phyloP scores from a whole-genome alignment of 2,329 filamentous ascomycete genomes.

The Calonectria henricotiae region DNA sequence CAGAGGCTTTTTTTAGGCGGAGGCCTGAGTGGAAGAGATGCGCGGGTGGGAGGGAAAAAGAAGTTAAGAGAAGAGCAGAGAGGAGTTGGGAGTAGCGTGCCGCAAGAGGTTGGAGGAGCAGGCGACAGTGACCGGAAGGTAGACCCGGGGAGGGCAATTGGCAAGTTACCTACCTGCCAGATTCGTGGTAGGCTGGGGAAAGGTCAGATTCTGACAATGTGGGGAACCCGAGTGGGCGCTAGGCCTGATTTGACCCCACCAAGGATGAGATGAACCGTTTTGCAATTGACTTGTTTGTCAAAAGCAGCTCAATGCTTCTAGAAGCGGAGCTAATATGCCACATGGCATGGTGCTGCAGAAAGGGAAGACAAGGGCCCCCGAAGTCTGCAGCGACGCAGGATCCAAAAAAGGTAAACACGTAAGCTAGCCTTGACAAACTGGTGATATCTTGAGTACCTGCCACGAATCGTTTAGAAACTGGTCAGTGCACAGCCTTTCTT shows the following conservation, averaged over 20 bases:
- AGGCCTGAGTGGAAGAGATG: conserved; percentile 25
- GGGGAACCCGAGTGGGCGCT: conserved; percentile 46
- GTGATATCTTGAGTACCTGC: conserved; percentile 27
- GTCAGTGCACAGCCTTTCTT: conserved; percentile 30
- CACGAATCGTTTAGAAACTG: conserved; percentile 29
- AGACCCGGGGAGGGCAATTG: conserved; percentile 33
- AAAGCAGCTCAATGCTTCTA: conserved; percentile 33
- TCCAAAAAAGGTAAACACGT: conserved; percentile 25
- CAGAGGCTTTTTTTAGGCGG: conserved; percentile 19
- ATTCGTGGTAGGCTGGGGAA: conserved; percentile 49
- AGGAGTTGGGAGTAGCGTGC: conserved; percentile 38
- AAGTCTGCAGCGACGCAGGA: background rate
- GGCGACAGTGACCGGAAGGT: conserved; percentile 37
- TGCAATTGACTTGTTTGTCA: background rate
- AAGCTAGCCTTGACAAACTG: conserved; percentile 15
- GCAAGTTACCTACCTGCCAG: conserved; percentile 45
- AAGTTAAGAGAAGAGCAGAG: conserved; percentile 24
- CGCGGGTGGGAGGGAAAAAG: conserved; percentile 28
- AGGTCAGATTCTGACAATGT: conserved; percentile 30
- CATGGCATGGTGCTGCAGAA: conserved; percentile 20
- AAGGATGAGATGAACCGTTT: conserved; percentile 24
- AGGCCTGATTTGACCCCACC: conserved; percentile 35
- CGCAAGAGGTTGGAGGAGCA: conserved; percentile 27
- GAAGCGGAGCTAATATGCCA: conserved; percentile 31
- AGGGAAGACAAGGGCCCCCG: conserved; percentile 17